Conservation (phyloP, 2,329 filamentous ascomycete species). For the Pseudopyrenochaeta lycopersici region DNA sequence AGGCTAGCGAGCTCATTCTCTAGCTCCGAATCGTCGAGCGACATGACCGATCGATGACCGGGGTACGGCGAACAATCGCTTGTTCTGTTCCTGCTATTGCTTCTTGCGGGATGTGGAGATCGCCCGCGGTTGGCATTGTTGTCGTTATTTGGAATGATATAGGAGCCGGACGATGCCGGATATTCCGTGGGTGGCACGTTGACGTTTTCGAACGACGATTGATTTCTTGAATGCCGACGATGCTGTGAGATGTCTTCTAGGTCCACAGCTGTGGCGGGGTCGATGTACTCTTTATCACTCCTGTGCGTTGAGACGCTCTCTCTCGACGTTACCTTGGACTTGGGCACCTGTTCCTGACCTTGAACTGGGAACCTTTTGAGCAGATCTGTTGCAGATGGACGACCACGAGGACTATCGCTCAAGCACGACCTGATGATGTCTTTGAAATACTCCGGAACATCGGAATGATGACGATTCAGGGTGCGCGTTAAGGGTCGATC, state of each 20-base stretch:
- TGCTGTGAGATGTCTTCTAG: conserved; percentile 54
- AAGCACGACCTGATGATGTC: conserved; percentile 80
- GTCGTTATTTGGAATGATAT: conserved; percentile 45
- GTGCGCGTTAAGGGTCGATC: conserved; percentile 68
- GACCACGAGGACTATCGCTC: conserved; percentile 74
- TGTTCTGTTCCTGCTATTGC: conserved; percentile 36
- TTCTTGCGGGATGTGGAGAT: conserved; percentile 27
- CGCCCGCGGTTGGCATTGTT: conserved; percentile 28
- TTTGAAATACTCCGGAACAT: conserved; percentile 82
- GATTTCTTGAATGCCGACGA: conserved; percentile 31
- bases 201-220: conserved; percentile 43
- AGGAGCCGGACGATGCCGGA: conserved; percentile 55
- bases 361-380: conserved; percentile 55
- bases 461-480: conserved; percentile 44
- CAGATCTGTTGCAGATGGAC: conserved; percentile 77
- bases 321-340: conserved; percentile 26
- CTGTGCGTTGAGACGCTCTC: conserved; percentile 53
- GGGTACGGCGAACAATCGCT: conserved; percentile 48
- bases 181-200: conserved; percentile 53
- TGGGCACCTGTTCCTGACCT: conserved; percentile 14
- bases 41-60: conserved; percentile 48
- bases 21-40: conserved; percentile 48
- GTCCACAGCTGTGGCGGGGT: conserved; percentile 54
- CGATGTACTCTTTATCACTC: conserved; percentile 58
- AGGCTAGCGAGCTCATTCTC: conserved; percentile 47